These are phyloP conservation scores for Thinopyrum obtusiflorum DNA, from an alignment of 202 grass and related monocot genomes.

Conservation along the genomic window DNA sequence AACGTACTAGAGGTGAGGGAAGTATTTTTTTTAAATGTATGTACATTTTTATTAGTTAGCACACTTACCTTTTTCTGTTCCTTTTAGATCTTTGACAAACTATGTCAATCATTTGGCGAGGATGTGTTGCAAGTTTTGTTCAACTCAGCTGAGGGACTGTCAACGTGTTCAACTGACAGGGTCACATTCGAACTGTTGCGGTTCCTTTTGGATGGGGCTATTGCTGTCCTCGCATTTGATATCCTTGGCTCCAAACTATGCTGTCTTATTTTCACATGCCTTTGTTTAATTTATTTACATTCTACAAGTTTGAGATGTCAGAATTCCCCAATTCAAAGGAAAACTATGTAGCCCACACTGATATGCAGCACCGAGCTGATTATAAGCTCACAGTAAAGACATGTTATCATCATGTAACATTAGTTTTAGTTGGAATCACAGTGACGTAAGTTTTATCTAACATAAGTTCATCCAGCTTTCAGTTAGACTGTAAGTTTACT, in stretches of 20 bases:
- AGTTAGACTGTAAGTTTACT: not conserved
- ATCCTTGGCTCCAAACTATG: conserved; percentile 59
- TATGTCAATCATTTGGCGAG: conserved; percentile 98
- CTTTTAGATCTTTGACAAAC: conserved; percentile 93
- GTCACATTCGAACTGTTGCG: conserved; percentile 69
- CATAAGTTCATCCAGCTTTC: not conserved
- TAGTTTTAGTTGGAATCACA: not conserved
- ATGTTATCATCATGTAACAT: not conserved
- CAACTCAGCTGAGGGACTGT: conserved; percentile 91
- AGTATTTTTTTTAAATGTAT: conserved; percentile 22
- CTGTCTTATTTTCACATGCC: conserved; percentile 5
- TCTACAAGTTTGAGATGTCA: conserved; percentile 5
- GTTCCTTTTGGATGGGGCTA: conserved; percentile 79
- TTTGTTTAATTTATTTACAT: conserved; percentile 14
- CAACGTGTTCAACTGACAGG: conserved; percentile 73
- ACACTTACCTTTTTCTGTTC: not conserved
- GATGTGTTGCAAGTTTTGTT: conserved; percentile 97
- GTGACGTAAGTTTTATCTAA: not conserved
- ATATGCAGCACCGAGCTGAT: not conserved
- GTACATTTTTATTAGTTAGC: not conserved
- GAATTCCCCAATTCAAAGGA: not conserved
- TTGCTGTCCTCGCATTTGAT: conserved; percentile 93
- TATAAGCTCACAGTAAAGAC: not conserved
- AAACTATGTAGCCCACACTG: not conserved
- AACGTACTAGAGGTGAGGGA: conserved; percentile 93